Evolutionary conservation across 2,329 filamentous ascomycete species (phyloP), one percentile per base, ranked within the genome.

Genomic region (Helicocarpus griseus): DNA sequence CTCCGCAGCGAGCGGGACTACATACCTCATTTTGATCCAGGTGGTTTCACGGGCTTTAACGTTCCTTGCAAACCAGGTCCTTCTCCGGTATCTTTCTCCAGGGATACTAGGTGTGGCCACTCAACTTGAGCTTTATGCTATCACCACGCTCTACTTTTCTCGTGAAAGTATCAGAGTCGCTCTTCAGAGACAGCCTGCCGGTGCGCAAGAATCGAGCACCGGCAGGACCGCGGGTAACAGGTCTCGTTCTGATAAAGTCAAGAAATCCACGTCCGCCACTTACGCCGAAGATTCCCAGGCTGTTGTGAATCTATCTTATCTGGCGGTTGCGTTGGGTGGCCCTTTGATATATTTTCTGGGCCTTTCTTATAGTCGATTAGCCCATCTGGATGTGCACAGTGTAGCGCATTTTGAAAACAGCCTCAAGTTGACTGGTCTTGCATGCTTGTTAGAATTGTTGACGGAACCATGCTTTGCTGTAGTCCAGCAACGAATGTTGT

Each of bases 141-240:
- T 95, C 41, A 89, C 89, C 0, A 84, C 94, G n/a, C 77, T 98
- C 0, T 96, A 95, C 69, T 97, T 98, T 63, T 86, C 93, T 0
- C 80, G 93, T 36, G 93, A 98, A 70, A 91, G 86, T 61, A 73
- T 97, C 46, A 85, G 93, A 14, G 85, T 95, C n/a, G 89, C 91
- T 24, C 81, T 95, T 33, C 91, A 97, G 69, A 79, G 93, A 48
- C 86, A 90, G 59, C 72, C 73, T 13, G 29, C 38, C 56, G 59
- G n/a, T 58, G 58, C 4, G 4, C 29, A 44, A 52, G 45, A 44
- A 47, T 7, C 24, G 35, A 28, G 39, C 26, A 22, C 56, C 5
- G 38, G 49, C 35, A 39, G 49, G 28, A 46, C 41, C 43, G 48
- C 38, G 6, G 31, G n/a, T 48, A 49, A 58, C 46, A 51, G 52